Conservation (phyloP, 2,329 filamentous ascomycete genomes). For the Aureobasidium pullulans region DNA sequence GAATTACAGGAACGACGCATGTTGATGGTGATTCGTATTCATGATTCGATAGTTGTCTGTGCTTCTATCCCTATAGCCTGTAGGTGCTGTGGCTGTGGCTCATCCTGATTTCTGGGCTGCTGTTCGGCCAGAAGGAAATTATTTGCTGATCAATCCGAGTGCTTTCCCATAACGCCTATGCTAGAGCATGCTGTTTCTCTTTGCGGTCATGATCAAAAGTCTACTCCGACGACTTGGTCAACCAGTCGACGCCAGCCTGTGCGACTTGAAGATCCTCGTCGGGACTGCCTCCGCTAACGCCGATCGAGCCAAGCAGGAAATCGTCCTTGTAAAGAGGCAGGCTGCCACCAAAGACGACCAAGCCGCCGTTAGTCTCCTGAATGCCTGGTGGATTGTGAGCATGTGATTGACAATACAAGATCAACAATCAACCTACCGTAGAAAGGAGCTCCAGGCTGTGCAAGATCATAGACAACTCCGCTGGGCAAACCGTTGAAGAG, state of each 20-base stretch:
- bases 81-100: neutral
- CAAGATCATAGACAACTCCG: conserved; percentile 20
- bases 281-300: conserved; percentile 24
- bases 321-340: conserved; percentile 22
- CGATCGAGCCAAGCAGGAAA: conserved; percentile 24
- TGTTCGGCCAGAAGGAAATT: neutral
- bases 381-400: conserved; percentile 15
- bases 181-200: neutral
- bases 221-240: neutral
- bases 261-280: conserved; percentile 22
- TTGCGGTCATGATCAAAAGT: neutral
- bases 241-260: conserved; percentile 12
- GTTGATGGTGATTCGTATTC: neutral
- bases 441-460: conserved; percentile 19
- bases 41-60: neutral
- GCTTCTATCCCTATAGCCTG: neutral
- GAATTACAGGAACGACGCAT: neutral
- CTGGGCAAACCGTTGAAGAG: conserved; percentile 25
- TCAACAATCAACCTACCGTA: neutral
- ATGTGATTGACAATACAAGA: neutral
- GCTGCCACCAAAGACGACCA: conserved; percentile 25
- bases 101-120: neutral
- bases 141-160: neutral
- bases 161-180: neutral
- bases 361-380: conserved; percentile 23